Evolutionary conservation across 1,139 yeast genomes (phyloP).

Genomic region (Hyphopichia khmerensis): DNA sequence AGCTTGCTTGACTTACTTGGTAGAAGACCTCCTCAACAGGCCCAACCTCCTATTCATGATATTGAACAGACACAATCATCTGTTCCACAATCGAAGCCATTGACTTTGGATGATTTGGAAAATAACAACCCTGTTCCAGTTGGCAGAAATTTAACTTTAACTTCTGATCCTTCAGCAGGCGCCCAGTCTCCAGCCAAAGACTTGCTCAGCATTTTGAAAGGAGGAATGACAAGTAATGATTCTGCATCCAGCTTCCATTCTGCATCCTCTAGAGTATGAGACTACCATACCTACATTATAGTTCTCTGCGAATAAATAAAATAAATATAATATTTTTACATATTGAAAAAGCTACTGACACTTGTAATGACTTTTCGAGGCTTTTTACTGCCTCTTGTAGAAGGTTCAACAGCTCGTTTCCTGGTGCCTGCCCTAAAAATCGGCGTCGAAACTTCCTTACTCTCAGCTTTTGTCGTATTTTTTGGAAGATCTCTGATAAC

Average conservation of each 20-base stretch:
- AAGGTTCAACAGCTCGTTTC: not conserved
- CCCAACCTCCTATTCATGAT: slow-evolving; percentile 5
- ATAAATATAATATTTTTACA: slow-evolving; percentile 4
- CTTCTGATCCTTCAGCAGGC: not conserved
- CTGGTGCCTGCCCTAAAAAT: slow-evolving; percentile 1
- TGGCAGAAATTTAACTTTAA: not conserved
- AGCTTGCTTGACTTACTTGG: slow-evolving; percentile 15
- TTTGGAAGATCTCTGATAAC: not conserved
- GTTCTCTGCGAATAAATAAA: not conserved
- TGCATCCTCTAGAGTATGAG: slow-evolving; percentile 3
- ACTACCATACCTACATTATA: not conserved
- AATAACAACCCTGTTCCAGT: too few relatives aligned
- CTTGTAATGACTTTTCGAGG: slow-evolving; percentile 7
- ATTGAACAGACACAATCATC: not conserved
- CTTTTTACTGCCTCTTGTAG: not conserved
- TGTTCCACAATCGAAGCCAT: slow-evolving; percentile 2
- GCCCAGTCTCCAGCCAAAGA: slow-evolving; percentile 12
- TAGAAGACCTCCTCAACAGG: slow-evolving; percentile 9
- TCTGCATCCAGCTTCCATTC: slow-evolving; percentile 4
- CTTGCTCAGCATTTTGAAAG: slow-evolving; percentile 12
- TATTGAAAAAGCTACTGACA: slow-evolving; percentile 15
- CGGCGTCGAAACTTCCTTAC: not conserved
- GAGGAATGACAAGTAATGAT: slow-evolving; percentile 7
- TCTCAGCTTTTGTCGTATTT: not conserved
- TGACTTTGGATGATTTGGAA: slow-evolving; percentile 8